Evolutionary conservation across 1,139 yeast genomes (phyloP).

Genomic region (Geotrichum reessii): DNA sequence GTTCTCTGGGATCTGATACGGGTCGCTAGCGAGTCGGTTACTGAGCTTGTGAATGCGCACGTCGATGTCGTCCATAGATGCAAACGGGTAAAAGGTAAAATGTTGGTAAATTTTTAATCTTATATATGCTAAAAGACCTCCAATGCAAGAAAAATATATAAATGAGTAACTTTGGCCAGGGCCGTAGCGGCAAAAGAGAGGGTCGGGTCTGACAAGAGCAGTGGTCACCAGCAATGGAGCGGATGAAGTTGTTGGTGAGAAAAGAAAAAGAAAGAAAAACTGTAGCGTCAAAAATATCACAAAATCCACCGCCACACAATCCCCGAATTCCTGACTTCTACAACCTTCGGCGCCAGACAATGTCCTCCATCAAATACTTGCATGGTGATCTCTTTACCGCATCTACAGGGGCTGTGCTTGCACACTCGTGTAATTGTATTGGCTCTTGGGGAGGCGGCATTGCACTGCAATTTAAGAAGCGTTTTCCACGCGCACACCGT

Average conservation of each 20-base stretch:
- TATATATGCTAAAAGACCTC: neutral
- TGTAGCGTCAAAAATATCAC: neutral
- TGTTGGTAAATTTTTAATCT: neutral
- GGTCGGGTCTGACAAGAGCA: neutral
- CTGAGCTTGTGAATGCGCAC: conserved; percentile 17
- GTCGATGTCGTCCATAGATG: conserved; percentile 20
- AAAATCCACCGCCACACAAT: neutral
- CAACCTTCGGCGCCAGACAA: neutral
- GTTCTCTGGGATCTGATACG: conserved; percentile 18
- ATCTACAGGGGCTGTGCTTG: conserved; percentile 42
- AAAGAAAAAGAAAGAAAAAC: neutral
- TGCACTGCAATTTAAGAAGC: conserved; percentile 47
- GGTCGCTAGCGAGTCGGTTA: conserved; percentile 16
- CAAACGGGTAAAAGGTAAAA: neutral
- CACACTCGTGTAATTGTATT: conserved; percentile 74
- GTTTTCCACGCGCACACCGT: conserved; percentile 50
- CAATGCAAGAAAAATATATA: neutral
- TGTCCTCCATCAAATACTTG: conserved; percentile 42
- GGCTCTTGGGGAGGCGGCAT: conserved; percentile 89
- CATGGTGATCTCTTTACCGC: conserved; percentile 56
- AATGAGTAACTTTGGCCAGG: neutral
- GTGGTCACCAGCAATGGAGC: neutral
- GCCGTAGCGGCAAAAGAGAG: neutral
- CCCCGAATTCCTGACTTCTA: neutral
- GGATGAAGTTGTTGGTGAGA: neutral